Percentiles rank a stretch among this genome's conserved stretches.
Conservation (phyloP, 805 yeast species). For the Sugiyamaella qingdaonensis region DNA sequence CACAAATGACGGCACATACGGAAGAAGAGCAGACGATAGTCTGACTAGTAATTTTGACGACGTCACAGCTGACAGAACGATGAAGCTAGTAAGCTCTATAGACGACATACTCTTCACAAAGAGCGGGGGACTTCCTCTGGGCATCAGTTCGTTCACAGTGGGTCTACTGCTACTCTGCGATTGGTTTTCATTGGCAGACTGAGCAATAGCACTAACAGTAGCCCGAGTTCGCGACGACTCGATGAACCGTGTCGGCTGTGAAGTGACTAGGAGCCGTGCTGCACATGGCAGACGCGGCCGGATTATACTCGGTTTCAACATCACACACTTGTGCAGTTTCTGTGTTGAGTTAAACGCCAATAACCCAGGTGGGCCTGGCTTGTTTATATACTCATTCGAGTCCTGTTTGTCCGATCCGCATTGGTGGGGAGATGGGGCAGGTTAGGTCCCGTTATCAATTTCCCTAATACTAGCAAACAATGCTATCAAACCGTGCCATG, state of each 20-base stretch:
- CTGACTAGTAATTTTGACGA: constrained; percentile 31
- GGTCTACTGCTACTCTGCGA: background rate
- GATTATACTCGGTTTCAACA: background rate
- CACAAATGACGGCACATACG: constrained; percentile 55
- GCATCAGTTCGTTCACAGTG: background rate
- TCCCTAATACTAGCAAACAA: too few species aligned
- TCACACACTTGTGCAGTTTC: background rate
- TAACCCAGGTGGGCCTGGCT: too few species aligned
- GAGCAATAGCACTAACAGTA: background rate
- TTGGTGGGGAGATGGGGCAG: background rate
- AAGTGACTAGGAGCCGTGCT: background rate
- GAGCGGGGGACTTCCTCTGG: constrained; percentile 8
- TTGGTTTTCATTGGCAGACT: background rate
- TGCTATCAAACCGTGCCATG: too few species aligned
- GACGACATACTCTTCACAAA: constrained; percentile 26
- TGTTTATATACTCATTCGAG: background rate
- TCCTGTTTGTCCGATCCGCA: background rate
- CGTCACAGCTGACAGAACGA: constrained; percentile 32
- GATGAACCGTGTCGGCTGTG: background rate
- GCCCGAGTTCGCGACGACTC: constrained; percentile 6
- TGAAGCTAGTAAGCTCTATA: constrained; percentile 29
- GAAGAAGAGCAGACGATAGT: constrained; percentile 31
- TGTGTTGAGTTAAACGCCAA: too few species aligned
- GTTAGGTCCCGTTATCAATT: background rate
- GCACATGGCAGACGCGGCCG: background rate